Base-by-base conservation (phyloP, 495 filamentous ascomycete species). In the Aspergillus sparsus region DNA sequence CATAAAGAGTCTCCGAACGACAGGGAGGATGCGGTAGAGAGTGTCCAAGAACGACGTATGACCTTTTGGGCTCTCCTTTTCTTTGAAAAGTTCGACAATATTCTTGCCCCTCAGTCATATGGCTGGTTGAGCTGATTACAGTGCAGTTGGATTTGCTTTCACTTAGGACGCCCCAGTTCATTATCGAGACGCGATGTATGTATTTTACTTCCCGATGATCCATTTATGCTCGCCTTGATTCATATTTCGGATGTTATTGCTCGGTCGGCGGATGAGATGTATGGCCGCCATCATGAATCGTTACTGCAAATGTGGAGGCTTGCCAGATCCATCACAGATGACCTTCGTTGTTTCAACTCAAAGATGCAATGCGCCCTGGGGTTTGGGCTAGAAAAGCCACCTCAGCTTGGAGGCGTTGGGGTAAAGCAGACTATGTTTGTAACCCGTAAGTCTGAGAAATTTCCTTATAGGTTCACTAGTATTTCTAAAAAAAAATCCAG, bases 11-110 rank as follows among this genome's bases (percentile, higher is more conserved):
- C 71, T 1, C 75, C 71, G 1, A 53, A 63, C 8, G 61, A 66
- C 7, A 61, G 60, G 2, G 60, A 63, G 6, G 69, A 76, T 52
- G 63, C 55, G 0, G 37, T 62, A 8, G 69, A 76, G 18, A 70
- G 61, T 34, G 65, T 71, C 8, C 68, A 76, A 55, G 73, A 75
- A 50, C 64, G 74, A 41, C 66, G 77, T 32, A 49, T 67, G 4
- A 80, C 75, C 0, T 74, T 79, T 27, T 80, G 77, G 77, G 70
- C 66, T 39, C 64, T 80, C 3, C 79, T 68, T 52, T 55, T 72
- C 27, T 78, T 72, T 46, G 77, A 80, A 67, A 76, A 68, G 77
- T 80, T 15, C 4, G 70, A 53, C 8, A 12, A 12, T 31, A 32
- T n/a, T 9, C 34, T 15, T 3, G 3, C 21, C 21, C 32, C 3